These are phyloP conservation scores for Sanghuangporus baumii DNA, from an alignment of 1,284 basidiomycete species.

Conservation along the genomic window DNA sequence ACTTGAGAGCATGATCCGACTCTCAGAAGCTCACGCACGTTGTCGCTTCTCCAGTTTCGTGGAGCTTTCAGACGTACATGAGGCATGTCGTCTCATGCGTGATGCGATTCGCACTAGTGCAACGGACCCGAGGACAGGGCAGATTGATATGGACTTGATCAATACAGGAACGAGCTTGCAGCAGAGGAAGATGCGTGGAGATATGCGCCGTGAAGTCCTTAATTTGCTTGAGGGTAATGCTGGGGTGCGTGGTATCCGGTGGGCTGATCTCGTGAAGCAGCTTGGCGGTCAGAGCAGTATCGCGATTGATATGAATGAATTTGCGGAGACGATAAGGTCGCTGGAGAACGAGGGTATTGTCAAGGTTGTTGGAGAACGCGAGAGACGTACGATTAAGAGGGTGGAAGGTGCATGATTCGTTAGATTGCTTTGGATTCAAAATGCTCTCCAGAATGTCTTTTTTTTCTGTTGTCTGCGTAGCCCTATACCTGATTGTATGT, in stretches of 20 bases:
- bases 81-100: slow-evolving; percentile 90
- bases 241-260: slow-evolving; percentile 63
- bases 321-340: slow-evolving; percentile 73
- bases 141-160: slow-evolving; percentile 94
- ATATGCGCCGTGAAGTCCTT: slow-evolving; percentile 78
- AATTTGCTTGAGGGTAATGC: slow-evolving; percentile 57
- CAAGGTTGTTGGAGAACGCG: slow-evolving; percentile 82
- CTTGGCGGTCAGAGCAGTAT: slow-evolving; percentile 79
- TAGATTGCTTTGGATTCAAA: neutral
- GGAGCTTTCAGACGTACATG: slow-evolving; percentile 82
- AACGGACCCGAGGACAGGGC: slow-evolving; percentile 92
- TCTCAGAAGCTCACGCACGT: slow-evolving; percentile 93
- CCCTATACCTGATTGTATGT: neutral
- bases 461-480: neutral
- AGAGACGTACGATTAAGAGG: slow-evolving; percentile 71
- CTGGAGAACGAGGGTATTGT: slow-evolving; percentile 80
- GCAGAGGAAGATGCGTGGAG: slow-evolving; percentile 77
- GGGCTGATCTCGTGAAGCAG: slow-evolving; percentile 71
- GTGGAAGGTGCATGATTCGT: slow-evolving; percentile 30
- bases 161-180: slow-evolving; percentile 89
- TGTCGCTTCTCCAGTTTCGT: slow-evolving; percentile 90
- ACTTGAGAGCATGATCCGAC: slow-evolving; percentile 96
- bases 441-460: neutral
- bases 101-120: slow-evolving; percentile 93
- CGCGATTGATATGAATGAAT: slow-evolving; percentile 71